A percentile compares a stretch with the other conserved stretches of the same genome.
These are phyloP conservation scores for Cladobotryum protrusum DNA, from an alignment of 2,329 filamentous ascomycete species.

Conservation along the genomic window DNA sequence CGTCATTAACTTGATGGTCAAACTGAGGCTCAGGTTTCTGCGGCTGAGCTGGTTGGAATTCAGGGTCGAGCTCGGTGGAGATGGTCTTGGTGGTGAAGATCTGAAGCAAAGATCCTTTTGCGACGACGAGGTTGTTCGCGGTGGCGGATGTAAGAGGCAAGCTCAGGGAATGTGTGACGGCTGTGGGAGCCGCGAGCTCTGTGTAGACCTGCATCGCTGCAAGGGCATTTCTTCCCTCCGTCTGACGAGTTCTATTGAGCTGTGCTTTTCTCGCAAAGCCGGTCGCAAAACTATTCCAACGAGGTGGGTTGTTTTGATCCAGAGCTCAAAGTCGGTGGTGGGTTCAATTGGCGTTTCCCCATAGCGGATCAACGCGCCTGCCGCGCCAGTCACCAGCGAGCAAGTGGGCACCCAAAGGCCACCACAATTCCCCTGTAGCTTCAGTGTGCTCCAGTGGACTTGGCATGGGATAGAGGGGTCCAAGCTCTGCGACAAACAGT, in stretches of 20 bases:
- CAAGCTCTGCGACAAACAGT: background rate
- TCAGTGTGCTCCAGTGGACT: background rate
- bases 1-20: slow-evolving; percentile 50
- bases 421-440: background rate
- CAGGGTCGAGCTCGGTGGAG: slow-evolving; percentile 54
- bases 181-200: slow-evolving; percentile 88
- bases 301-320: slow-evolving; percentile 8
- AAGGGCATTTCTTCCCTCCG: slow-evolving; percentile 29
- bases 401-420: too few relatives aligned
- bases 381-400: slow-evolving; percentile 8
- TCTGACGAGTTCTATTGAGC: slow-evolving; percentile 16
- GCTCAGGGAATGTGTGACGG: slow-evolving; percentile 80
- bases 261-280: background rate
- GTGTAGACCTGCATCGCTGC: slow-evolving; percentile 89
- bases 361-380: slow-evolving; percentile 17
- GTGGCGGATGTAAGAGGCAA: slow-evolving; percentile 71
- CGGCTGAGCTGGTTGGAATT: slow-evolving; percentile 29
- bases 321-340: slow-evolving; percentile 6
- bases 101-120: slow-evolving; percentile 87
- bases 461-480: background rate
- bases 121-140: slow-evolving; percentile 80
- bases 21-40: slow-evolving; percentile 41
- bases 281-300: slow-evolving; percentile 8
- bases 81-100: slow-evolving; percentile 72
- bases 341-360: slow-evolving; percentile 4